These are phyloP conservation scores for Mycena crocata DNA, from an alignment of 768 basidiomycete species.

Conservation along the genomic window DNA sequence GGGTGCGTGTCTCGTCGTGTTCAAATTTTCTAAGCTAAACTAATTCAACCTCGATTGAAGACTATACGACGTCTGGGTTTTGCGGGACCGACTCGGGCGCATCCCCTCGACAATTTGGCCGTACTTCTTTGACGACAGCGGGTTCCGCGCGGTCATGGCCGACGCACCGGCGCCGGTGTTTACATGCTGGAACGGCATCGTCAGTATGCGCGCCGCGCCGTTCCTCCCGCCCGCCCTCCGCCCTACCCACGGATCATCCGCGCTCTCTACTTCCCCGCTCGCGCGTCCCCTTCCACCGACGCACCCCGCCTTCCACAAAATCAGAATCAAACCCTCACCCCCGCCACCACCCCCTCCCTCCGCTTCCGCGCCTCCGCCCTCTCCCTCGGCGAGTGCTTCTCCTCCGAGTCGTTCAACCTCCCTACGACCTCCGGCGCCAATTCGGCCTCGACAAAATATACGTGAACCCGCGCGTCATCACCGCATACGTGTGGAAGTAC, in stretches of 20 bases:
- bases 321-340: neutral
- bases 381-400: neutral
- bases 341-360: neutral
- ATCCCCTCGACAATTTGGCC: conserved; percentile 47
- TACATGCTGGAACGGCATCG: conserved; percentile 59
- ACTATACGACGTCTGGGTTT: conserved; percentile 50
- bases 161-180: conserved; percentile 55
- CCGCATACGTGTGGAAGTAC: conserved; percentile 47
- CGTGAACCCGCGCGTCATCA: conserved; percentile 52
- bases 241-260: no score
- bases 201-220: conserved; percentile 51
- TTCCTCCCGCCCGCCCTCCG: conserved; percentile 52
- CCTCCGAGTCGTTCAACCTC: conserved; percentile 45
- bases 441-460: conserved; percentile 49
- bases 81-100: conserved; percentile 45
- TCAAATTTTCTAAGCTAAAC: neutral
- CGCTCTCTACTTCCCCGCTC: neutral
- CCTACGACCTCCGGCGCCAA: conserved; percentile 55
- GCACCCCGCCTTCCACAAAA: neutral
- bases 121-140: conserved; percentile 51
- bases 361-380: neutral
- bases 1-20: conserved; percentile 40
- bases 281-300: neutral
- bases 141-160: conserved; percentile 31
- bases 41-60: neutral